Base-by-base conservation (phyloP, 768 basidiomycete species). In the Fistulinella prunicolor region DNA sequence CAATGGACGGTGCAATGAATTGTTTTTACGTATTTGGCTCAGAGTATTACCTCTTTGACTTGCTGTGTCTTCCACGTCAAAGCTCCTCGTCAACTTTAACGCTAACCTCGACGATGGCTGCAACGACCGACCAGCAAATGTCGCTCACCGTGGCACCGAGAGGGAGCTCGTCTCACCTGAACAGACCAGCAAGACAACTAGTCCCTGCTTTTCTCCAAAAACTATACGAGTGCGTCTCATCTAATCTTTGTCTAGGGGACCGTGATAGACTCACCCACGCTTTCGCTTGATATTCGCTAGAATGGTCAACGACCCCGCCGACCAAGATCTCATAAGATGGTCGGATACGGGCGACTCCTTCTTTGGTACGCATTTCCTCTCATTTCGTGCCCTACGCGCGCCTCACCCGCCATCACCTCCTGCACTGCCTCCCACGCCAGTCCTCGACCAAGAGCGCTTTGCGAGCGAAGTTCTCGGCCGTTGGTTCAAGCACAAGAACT, bases 401-500 rank as follows among this genome's bases (percentile, higher is more conserved):
- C 42, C 34, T 24, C 8, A 41, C 45, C 23, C 40, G 50, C 32
- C 13, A 20, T 32, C 13, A 12, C 19, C 9, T n/a, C n/a, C n/a
- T n/a, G n/a, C n/a, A n/a, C n/a, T n/a, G n/a, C n/a, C n/a, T n/a
- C n/a, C n/a, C n/a, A n/a, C n/a, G n/a, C n/a, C 60, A 96, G 94
- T 98, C 23, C 82, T 91, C 30, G 90, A 95, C 67, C 88, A 90
- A 58, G 92, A 95, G 65, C 83, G 84, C 23, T 90, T 98, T 64
- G 88, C 91, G 2, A 81, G 82, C 32, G 88, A 95, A 67, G 81
- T 96, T 26, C 81, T 98, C 7, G 91, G 91, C 3, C 80, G 84
- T 36, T 98, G 88, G 84, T 99, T 97, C 82, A 99, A 99, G 66
- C 96, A 98, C 71, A 84, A 87, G 51, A 96, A 95, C 66, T 98